Evolutionary conservation across 1,284 basidiomycete genomes (phyloP).

Genomic region (Wallemia mellicola): DNA sequence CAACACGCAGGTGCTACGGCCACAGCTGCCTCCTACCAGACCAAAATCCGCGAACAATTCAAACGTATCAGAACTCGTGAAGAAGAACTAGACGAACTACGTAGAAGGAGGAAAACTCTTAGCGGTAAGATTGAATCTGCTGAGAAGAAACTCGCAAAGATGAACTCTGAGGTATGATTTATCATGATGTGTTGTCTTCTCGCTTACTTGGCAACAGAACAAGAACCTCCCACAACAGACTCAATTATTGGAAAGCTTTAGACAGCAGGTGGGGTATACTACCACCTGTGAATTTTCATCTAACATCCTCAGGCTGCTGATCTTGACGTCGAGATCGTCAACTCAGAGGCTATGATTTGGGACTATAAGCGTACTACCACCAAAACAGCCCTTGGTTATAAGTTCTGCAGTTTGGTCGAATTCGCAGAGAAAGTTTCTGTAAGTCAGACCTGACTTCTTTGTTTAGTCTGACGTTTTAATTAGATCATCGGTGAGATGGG

Average conservation of each 20-base stretch:
- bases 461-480: too few relatives aligned
- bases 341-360: conserved; percentile 47
- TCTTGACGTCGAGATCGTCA: conserved; percentile 55
- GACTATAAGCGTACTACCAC: conserved; percentile 53
- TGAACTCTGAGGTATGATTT: conserved; percentile 41
- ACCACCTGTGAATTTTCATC: too few relatives aligned
- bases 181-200: too few relatives aligned
- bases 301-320: too few relatives aligned
- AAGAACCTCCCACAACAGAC: conserved; percentile 54
- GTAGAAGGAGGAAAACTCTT: conserved; percentile 34
- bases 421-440: conserved; percentile 53
- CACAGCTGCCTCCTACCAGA: conserved; percentile 42
- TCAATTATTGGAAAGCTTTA: conserved; percentile 36
- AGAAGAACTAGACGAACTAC: conserved; percentile 49
- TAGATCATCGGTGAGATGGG: conserved; percentile 56
- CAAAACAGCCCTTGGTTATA: conserved; percentile 44
- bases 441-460: too few relatives aligned
- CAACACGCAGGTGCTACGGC: conserved; percentile 38
- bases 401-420: conserved; percentile 65
- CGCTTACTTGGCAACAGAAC: too few relatives aligned
- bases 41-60: conserved; percentile 29
- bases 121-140: conserved; percentile 49
- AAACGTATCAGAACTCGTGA: conserved; percentile 42
- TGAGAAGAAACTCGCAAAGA: conserved; percentile 65
- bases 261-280: conserved; percentile 34